Evolutionary conservation across 164 flowering plant genomes (phyloP), one percentile per base, ranked within the genome.

Genomic region (Pachysandra terminalis): DNA sequence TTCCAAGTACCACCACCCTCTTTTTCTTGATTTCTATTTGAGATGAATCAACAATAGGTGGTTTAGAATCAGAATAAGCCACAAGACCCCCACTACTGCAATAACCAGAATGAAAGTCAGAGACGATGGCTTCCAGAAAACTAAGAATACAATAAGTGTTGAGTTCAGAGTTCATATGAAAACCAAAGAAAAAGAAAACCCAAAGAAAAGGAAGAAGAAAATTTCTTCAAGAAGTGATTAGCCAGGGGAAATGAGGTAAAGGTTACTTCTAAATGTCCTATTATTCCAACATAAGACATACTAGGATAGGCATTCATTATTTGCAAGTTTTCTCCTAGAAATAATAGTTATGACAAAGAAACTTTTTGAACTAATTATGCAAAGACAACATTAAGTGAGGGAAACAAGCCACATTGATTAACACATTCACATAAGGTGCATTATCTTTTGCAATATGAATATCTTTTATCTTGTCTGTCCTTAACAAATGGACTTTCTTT

Each of bases 1-100:
- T 90, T 59, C 98, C 98, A 56, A 94, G 96, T 63, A 94, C 93
- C 73, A 94, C 75, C 67, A 91, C 79, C 72, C 71, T 94, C 84
- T 89, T 90, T 77, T 93, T 93, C 76, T 77, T 66, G 19, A 63
- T 56, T 35, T 78, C 87, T 12, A 35, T 65, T 64, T 72, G 68
- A 59, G 58, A 37, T 60, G 70, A 52, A 14, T 64, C 76, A 27
- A 32, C 74, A 67, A 41, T 27, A n/a, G 41, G 19, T 41, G 74
- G 24, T 19, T 74, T 79, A 22, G 88, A 63, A 21, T 89, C 93
- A 22, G 96, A 73, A 71, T 86, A 86, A 9, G 87, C 88, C 68
- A 90, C 81, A 12, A 88, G 76, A 70, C 92, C 85, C 49, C 93
- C 92, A 75, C 87, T 61, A 79, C 96, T 89, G 83, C 77, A 80